phyloP scores from a whole-genome alignment of 2,329 filamentous ascomycete genomes.

The Fusarium stilboides region DNA sequence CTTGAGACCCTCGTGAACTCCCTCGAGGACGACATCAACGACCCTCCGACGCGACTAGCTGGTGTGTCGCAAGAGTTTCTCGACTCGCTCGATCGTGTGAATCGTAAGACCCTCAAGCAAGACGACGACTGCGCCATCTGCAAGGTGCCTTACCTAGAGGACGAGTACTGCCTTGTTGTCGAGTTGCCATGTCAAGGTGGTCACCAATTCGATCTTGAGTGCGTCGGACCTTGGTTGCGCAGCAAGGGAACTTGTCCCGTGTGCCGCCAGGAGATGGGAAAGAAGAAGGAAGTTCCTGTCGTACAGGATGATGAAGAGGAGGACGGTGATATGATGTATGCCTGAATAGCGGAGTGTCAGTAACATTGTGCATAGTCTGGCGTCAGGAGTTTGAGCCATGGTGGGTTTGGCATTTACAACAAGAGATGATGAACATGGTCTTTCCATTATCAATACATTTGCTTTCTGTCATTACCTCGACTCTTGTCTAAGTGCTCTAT shows the following conservation, averaged over 20 bases:
- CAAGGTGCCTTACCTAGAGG: slow-evolving; percentile 73
- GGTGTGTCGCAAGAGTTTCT: slow-evolving; percentile 74
- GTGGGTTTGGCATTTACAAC: slow-evolving; percentile 27
- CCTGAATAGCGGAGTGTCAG: slow-evolving; percentile 41
- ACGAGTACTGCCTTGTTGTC: slow-evolving; percentile 74
- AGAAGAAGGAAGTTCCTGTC: slow-evolving; percentile 65
- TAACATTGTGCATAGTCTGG: slow-evolving; percentile 44
- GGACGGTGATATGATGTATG: slow-evolving; percentile 65
- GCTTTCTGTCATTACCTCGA: not conserved
- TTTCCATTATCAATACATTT: not conserved
- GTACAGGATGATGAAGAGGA: slow-evolving; percentile 66
- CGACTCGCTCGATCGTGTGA: slow-evolving; percentile 72
- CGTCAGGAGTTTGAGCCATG: slow-evolving; percentile 50
- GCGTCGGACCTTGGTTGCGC: slow-evolving; percentile 75
- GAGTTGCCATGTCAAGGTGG: slow-evolving; percentile 72
- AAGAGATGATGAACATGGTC: slow-evolving; percentile 19
- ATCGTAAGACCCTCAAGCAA: slow-evolving; percentile 62
- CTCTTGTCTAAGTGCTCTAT: not conserved
- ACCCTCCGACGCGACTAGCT: slow-evolving; percentile 65
- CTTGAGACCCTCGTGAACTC: slow-evolving; percentile 64
- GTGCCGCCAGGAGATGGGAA: slow-evolving; percentile 72
- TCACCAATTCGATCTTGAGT: slow-evolving; percentile 77
- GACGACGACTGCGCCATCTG: slow-evolving; percentile 75
- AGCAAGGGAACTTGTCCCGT: slow-evolving; percentile 76
- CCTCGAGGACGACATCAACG: slow-evolving; percentile 66